Conservation (phyloP, 257 asterid genomes). For the Solanum appendiculatum region DNA sequence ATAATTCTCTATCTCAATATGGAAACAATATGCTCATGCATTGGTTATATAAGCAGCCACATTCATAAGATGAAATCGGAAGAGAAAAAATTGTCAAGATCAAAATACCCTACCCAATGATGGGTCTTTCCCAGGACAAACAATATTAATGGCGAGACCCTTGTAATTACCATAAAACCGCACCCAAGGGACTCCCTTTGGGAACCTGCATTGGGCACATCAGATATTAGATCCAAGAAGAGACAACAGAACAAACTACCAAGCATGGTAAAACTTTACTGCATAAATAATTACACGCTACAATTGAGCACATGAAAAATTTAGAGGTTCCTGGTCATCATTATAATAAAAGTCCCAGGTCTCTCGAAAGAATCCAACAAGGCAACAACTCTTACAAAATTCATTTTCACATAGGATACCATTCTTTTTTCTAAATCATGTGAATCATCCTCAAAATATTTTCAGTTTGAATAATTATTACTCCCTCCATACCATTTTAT, state of each 20-base stretch:
- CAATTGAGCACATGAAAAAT: neutral
- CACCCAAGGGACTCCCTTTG: slow-evolving; percentile 93
- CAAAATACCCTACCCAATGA: slow-evolving; percentile 44
- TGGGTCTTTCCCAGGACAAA: slow-evolving; percentile 84
- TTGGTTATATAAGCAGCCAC: neutral
- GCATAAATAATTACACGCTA: neutral
- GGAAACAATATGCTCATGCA: neutral
- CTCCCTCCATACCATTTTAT: neutral
- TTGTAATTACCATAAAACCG: slow-evolving; percentile 65
- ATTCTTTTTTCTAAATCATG: neutral
- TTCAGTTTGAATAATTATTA: neutral
- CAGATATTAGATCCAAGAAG: neutral
- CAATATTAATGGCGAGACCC: slow-evolving; percentile 53
- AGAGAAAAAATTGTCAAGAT: neutral
- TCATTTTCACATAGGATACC: neutral
- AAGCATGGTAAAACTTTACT: neutral
- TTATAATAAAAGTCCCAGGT: neutral
- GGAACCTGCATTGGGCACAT: slow-evolving; percentile 47
- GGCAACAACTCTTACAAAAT: neutral
- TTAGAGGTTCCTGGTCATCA: neutral
- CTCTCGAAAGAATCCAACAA: neutral
- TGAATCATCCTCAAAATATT: neutral
- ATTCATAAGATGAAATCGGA: neutral
- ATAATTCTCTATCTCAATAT: neutral
- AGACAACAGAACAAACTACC: slow-evolving; percentile 2